Evolutionary conservation across 495 filamentous ascomycete species (phyloP), one percentile per base, ranked within the genome.

Genomic region (Jackrogersella minutella): DNA sequence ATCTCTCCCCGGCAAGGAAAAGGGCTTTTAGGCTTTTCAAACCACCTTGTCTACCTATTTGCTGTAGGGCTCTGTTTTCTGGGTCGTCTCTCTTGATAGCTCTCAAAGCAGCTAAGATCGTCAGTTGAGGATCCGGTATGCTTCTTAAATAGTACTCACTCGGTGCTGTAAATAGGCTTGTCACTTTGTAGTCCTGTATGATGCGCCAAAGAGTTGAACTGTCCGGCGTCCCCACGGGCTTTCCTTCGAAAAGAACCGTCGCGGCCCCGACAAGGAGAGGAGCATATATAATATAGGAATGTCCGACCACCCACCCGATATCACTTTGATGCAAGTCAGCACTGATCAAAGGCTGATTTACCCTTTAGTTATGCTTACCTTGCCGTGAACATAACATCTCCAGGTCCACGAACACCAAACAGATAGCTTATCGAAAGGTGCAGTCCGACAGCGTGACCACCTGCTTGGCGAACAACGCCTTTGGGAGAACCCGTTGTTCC

Each of bases 401-500:
- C 88, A 0, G 91, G 90, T 1, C 91, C 91, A 39, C 87, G 84
- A 36, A 97, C 87, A 40, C 86, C 87, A 70, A 96, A 97, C 1
- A 96, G 71, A 56, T 91, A 91, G 54, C 84, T 84, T 44, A 96
- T 90, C 3, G 90, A 90, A 14, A 96, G 79, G 50, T 91, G 85
- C 43, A 97, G 78, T 0, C 93, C 93, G 0, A 97, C 93, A 2
- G 92, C 92, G 73, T 97, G 92, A 2, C 93, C 93, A 5, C 90
- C 93, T 16, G 90, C 90, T 74, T 93, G 86, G 33, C 93, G 83
- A 2, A 96, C 76, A 0, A 97, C 93, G 10, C 93, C 93, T 80
- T 97, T 97, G 0, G 93, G 93, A 0, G 90, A 77, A 1, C 93
- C 93, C 1, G 93, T 97, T 2, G 93, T 96, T 14, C 92, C 91